Evolutionary conservation across 2,329 filamentous ascomycete genomes (phyloP).

Genomic region (Tolypocladium nubicola): DNA sequence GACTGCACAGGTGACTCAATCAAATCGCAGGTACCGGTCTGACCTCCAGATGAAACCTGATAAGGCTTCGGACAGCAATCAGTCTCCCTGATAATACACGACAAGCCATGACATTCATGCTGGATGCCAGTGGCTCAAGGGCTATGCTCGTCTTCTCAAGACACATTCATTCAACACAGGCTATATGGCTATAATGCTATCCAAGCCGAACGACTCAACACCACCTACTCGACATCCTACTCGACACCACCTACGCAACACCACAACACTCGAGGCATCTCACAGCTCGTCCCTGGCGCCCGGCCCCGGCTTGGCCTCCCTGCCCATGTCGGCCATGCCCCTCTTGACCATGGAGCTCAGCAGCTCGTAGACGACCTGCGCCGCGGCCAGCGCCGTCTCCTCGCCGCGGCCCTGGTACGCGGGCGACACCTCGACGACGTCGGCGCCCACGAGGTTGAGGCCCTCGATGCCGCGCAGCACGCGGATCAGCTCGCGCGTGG

Average conservation of each 20-base stretch:
- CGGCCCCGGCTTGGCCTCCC: slow-evolving; percentile 27
- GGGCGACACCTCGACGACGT: slow-evolving; percentile 77
- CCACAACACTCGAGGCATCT: neutral
- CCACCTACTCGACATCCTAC: too few species aligned
- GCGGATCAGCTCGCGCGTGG: slow-evolving; percentile 74
- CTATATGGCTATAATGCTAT: neutral
- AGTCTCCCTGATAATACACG: neutral
- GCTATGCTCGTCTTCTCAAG: neutral
- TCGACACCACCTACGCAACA: too few species aligned
- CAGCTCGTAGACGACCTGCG: slow-evolving; percentile 80
- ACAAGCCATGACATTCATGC: neutral
- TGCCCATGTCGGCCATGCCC: slow-evolving; percentile 26
- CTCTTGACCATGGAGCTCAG: slow-evolving; percentile 63
- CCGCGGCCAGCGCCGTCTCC: slow-evolving; percentile 71
- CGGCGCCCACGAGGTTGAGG: slow-evolving; percentile 78
- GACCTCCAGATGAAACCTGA: neutral
- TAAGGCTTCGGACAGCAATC: neutral
- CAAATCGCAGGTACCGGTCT: neutral
- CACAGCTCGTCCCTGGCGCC: slow-evolving; percentile 28
- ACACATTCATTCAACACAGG: neutral
- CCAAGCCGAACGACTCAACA: neutral
- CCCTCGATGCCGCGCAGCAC: slow-evolving; percentile 74
- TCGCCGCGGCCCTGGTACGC: slow-evolving; percentile 75
- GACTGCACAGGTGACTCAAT: neutral
- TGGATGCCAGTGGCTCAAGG: too few species aligned